Evolutionary conservation across 2,329 filamentous ascomycete genomes (phyloP).

Genomic region (Escovopsis sp.): DNA sequence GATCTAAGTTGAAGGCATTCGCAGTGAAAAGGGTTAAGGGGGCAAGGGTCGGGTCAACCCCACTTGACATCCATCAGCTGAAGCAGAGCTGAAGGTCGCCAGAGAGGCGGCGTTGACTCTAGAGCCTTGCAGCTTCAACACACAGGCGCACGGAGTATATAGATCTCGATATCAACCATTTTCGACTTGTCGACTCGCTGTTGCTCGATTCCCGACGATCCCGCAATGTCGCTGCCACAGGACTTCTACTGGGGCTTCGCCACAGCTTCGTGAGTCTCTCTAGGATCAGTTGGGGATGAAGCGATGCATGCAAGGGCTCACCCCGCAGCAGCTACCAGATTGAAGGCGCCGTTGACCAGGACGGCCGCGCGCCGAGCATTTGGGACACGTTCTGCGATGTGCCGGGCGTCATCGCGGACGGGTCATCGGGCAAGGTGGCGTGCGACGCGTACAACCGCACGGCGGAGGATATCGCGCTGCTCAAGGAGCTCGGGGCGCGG

Average conservation of each 20-base stretch:
- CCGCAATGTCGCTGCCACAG: conserved; percentile 43
- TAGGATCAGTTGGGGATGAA: neutral
- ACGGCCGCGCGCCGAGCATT: conserved; percentile 69
- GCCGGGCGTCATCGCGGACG: conserved; percentile 71
- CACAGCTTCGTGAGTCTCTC: conserved; percentile 48
- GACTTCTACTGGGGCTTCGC: conserved; percentile 73
- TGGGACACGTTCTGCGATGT: conserved; percentile 82
- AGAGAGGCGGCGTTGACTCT: too few species aligned
- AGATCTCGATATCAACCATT: too few species aligned
- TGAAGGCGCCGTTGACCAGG: conserved; percentile 59
- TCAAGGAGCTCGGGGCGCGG: conserved; percentile 58
- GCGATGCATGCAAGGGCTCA: too few species aligned
- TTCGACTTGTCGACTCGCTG: too few species aligned
- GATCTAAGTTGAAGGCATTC: too few species aligned
- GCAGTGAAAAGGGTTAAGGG: too few species aligned
- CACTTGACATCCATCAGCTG: too few species aligned
- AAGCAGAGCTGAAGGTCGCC: too few species aligned
- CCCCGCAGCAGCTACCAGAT: conserved; percentile 60
- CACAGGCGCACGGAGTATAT: too few species aligned
- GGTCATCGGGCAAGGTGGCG: conserved; percentile 57
- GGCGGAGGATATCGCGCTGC: conserved; percentile 58
- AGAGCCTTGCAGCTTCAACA: too few species aligned
- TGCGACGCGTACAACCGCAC: conserved; percentile 81
- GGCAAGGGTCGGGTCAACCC: too few species aligned
- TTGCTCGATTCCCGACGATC: too few species aligned